Percentiles rank a stretch among this genome's conserved stretches.
phyloP scores from a whole-genome alignment of 176 grass and related monocot genomes.

The Cenchrus purpureus region DNA sequence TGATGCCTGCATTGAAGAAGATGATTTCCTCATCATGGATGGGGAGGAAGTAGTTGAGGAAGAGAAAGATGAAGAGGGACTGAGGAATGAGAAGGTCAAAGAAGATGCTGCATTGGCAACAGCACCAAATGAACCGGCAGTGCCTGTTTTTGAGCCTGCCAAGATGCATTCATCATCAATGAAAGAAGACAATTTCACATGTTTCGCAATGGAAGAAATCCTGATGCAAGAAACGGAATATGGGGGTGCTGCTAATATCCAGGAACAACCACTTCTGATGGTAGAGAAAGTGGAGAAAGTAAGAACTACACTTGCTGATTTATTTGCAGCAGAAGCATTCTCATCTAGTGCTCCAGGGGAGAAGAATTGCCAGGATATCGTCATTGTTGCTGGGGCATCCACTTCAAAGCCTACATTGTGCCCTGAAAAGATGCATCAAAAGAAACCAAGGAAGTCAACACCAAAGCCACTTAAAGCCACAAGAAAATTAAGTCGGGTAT shows the following conservation, averaged over 20 bases:
- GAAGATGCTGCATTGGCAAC: constrained; percentile 6
- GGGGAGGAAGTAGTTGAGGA: constrained; percentile 40
- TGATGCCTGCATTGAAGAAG: constrained; percentile 38
- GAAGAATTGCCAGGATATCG: constrained; percentile 31
- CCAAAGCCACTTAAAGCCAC: constrained; percentile 40
- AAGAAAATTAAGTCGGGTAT: constrained; percentile 79
- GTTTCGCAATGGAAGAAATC: constrained; percentile 43
- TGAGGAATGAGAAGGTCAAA: constrained; percentile 23
- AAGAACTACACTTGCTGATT: constrained; percentile 93
- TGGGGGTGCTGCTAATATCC: constrained; percentile 53
- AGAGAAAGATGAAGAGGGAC: constrained; percentile 42
- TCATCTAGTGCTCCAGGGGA: constrained; percentile 40
- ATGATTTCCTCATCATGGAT: constrained; percentile 32
- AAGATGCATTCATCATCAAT: constrained; percentile 50
- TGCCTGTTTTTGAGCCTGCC: constrained; percentile 30
- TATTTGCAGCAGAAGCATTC: constrained; percentile 83
- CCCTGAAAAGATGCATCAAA: constrained; percentile 57
- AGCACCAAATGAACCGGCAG: constrained; percentile 19
- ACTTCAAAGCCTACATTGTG: constrained; percentile 43
- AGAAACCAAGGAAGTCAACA: constrained; percentile 53
- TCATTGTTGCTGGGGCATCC: constrained; percentile 26
- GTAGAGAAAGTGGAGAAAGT: constrained; percentile 66
- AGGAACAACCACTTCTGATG: constrained; percentile 81
- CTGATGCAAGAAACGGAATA: constrained; percentile 18
- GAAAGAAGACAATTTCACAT: constrained; percentile 51